phyloP scores from a whole-genome alignment of 768 basidiomycete species.

The Erythrobasidium yunnanense region DNA sequence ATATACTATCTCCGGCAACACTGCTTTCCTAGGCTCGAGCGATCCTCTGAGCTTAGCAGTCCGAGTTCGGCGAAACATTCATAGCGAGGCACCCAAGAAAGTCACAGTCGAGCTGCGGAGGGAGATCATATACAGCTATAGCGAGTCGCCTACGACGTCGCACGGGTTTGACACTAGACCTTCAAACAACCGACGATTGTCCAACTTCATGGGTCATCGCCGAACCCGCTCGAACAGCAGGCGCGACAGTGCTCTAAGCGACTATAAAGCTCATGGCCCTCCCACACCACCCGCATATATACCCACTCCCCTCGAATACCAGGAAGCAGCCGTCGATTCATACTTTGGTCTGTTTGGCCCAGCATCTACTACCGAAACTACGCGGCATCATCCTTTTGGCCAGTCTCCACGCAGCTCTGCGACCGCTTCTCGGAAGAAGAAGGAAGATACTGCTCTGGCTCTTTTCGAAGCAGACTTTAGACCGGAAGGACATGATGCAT shows the following conservation, averaged over 20 bases:
- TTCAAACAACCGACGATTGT: too few relatives aligned
- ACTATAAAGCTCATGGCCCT: too few relatives aligned
- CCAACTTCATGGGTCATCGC: too few relatives aligned
- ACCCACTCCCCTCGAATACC: not conserved
- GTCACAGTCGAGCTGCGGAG: constrained; percentile 35
- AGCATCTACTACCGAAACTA: not conserved
- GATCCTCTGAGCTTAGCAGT: constrained; percentile 34
- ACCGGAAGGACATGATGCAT: not conserved
- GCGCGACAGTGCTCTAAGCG: too few relatives aligned
- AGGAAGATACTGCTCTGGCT: constrained; percentile 11
- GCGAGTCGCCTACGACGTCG: too few relatives aligned
- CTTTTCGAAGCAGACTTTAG: not conserved
- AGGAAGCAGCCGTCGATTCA: not conserved
- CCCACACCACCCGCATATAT: not conserved
- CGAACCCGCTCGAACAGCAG: too few relatives aligned
- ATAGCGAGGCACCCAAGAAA: constrained; percentile 35
- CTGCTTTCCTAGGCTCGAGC: constrained; percentile 13
- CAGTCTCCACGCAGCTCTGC: constrained; percentile 55
- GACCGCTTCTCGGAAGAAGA: constrained; percentile 57
- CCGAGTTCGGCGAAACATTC: not conserved
- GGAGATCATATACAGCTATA: constrained; percentile 33
- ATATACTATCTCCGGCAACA: constrained; percentile 19
- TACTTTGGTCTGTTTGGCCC: not conserved
- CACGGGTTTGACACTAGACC: too few relatives aligned
- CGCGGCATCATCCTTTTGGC: too few relatives aligned